Conservation (phyloP, 169 alveolate species). For the Cyclospora cayetanensis region DNA sequence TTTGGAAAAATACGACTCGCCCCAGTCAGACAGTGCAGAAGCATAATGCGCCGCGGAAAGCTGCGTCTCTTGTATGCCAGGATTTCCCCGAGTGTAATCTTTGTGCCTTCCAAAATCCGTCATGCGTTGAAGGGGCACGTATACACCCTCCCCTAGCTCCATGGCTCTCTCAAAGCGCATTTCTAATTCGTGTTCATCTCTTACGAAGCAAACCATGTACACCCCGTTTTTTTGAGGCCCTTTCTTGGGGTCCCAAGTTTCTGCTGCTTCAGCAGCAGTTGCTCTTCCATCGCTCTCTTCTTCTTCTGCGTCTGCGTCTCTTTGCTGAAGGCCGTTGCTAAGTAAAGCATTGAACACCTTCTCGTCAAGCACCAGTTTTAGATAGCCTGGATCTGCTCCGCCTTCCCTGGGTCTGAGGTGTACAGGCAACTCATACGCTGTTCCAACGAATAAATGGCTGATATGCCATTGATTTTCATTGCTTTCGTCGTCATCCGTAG, state of each 20-base stretch:
- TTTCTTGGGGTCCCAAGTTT: background rate
- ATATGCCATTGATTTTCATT: background rate
- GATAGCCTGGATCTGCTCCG: slow-evolving; percentile 48
- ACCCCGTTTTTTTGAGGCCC: background rate
- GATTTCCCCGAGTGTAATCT: slow-evolving; percentile 2
- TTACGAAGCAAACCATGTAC: slow-evolving; percentile 1
- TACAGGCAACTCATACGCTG: slow-evolving; percentile 2
- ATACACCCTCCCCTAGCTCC: slow-evolving; percentile 43
- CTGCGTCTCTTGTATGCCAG: slow-evolving; percentile 7
- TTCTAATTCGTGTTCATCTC: background rate
- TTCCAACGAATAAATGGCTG: background rate
- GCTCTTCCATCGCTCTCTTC: background rate
- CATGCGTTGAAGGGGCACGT: slow-evolving; percentile 41
- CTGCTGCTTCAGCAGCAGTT: background rate
- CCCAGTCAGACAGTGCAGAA: background rate
- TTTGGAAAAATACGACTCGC: background rate
- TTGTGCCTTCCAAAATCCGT: slow-evolving; percentile 36
- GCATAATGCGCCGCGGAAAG: slow-evolving; percentile 9
- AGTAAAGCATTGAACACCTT: slow-evolving; percentile 1
- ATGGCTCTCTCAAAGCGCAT: slow-evolving; percentile 1
- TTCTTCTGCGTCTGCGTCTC: slow-evolving; percentile 9
- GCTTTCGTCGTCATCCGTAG: background rate
- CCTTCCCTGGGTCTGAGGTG: slow-evolving; percentile 33
- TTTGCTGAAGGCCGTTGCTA: background rate
- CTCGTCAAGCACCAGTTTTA: slow-evolving; percentile 28